Base-by-base conservation (phyloP, 768 basidiomycete species). In the Phaeolepiota aurea region DNA sequence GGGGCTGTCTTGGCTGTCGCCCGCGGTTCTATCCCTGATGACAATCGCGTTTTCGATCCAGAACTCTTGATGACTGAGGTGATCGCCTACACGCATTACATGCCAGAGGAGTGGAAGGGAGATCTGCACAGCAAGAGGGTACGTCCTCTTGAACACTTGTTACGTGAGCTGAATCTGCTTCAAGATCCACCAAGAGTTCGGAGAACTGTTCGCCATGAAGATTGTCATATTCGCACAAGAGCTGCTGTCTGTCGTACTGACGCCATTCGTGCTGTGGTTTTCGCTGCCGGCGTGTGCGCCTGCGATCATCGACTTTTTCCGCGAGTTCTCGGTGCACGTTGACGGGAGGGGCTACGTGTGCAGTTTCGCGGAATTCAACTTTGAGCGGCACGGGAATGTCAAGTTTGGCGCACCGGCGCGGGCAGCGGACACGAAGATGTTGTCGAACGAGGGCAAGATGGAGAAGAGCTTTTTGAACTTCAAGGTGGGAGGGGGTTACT, bases 331-430 rank as follows among this genome's bases (percentile, higher is more conserved):
- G 0, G 85, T 99, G 1, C 94, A 98, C 58, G 85, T 99, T 15
- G 93, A 97, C 44, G 90, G 93, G 0, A 74, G 96, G 2, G 96
- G 96, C 3, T 94, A 96, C 53, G 87, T 99, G 14, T 98, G 96
- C 55, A 92, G 88, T 42, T 99, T 98, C 59, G 96, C 96, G 2
- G 93, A 94, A 44, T 99, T 99, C 57, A 93, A 98, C 58, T 98
- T 99, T 58, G 82, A 91, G 64, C 66, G 91, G 41, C 91, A 96
- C 47, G 91, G 92, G 0, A 93, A 93, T 57, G 73, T 90, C 57
- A 91, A 87, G 85, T 92, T 89, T 51, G 90, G 90, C n/a, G 91
- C 88, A 9, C 88, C 89, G 1, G 71, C 76, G 3, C 62, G 68
- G 28, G 74, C 72, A 5, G 65, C 69, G 10, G 85, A 90, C 48